Base-by-base conservation (phyloP, 2,329 filamentous ascomycete species). In the Didymellaceae sp. region DNA sequence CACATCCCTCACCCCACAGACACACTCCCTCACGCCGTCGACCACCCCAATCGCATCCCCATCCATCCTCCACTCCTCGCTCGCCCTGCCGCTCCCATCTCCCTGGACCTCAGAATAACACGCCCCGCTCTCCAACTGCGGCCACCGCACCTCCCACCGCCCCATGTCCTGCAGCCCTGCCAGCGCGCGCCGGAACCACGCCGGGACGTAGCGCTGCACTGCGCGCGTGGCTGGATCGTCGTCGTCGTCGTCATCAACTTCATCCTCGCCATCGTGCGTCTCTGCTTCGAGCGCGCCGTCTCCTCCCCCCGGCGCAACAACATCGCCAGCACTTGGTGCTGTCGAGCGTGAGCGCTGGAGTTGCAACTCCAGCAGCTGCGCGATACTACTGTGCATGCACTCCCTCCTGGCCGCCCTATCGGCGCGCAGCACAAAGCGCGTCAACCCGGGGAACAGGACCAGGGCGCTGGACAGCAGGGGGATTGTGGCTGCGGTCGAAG, bases 391-490 rank as follows among this genome's bases (percentile, higher is more conserved):
- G 28, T 30, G 28, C 28, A 10, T n/a, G 14, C 28, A 30, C 21
- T 10, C 30, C 20, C 6, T 11, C 44, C 33, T 14, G 21, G 11
- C 31, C 3, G 6, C 16, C 24, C 7, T 10, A 3, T 5, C 4
- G 8, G 39, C 28, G 8, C 17, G 25, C 7, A 54, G 21, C 10
- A 35, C n/a, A 24, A 58, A 55, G 13, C 14, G 17, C 2, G 4
- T 4, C 3, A 58, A 35, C 5, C 13, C 13, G 1, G 55, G 55
- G 17, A 58, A 44, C 1, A 49, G 6, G 2, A 54, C n/a, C 1
- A 55, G 35, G 1, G 49, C 45, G 30, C 49, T 54, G 11, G 39
- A 14, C 7, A 58, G 31, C 3, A 47, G 14, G 1, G 41, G n/a
- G 10, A 16, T 33, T 8, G 33, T 17, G 11, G 10, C 14, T 9